Base-by-base conservation (phyloP, 176 grass and related monocot genomes). In the Eragrostis nindensis region DNA sequence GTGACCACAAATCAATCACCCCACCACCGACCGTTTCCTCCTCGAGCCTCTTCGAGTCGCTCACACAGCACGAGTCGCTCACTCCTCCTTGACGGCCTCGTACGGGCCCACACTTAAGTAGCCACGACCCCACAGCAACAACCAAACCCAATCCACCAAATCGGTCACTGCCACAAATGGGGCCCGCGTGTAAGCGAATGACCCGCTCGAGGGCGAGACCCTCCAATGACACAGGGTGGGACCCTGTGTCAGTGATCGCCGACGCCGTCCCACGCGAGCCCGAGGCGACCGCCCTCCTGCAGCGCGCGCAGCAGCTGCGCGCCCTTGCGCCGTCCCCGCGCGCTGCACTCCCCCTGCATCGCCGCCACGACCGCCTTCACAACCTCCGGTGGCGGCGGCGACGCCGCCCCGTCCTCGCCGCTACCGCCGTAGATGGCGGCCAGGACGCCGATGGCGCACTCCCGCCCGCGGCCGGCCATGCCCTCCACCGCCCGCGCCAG, bases 321-420 rank as follows among this genome's bases (percentile, higher is more conserved):
- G 32, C 92, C 92, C 84, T 99, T 99, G 81, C 96, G 79, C 49
- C 90, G 73, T 0, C 90, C 96, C 38, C 92, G 81, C 17, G 88
- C 86, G 85, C 90, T 95, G 88, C 96, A 95, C 75, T 98, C 92
- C 0, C 96, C 92, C 54, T 95, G 96, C 90, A 98, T 93, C 8
- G 96, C 92, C 0, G 75, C 86, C 29, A 98, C 78, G 24, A 98
- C 96, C 46, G 86, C 92, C 81, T 91, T 93, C 26, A 89, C 86
- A 13, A 93, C 96, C 84, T 95, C 96, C 0, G 90, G 50, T 5
- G 95, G 92, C 8, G 88, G 85, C 50, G 80, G 83, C 38, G 76
- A 71, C 49, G 54, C 32, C 9, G 47, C 55, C 0, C 52, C 80
- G 1, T 30, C 82, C 0, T 11, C 80, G 2, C 30, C 65, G 1